These are phyloP conservation scores for Kazachstania sp. DNA, from an alignment of 1,139 yeast genomes.

Conservation along the genomic window DNA sequence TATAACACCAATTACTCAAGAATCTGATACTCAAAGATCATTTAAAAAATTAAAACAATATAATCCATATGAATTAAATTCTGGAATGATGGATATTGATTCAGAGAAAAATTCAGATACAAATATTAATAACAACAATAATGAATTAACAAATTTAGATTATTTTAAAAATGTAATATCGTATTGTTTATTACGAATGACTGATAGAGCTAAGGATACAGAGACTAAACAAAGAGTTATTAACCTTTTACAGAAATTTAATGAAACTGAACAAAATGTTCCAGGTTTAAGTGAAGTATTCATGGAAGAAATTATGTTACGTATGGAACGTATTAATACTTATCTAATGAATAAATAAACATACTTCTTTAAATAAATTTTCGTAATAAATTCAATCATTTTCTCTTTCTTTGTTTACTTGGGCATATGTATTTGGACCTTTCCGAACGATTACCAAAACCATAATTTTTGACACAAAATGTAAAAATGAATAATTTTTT, in stretches of 20 bases:
- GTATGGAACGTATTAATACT: conserved; percentile 26
- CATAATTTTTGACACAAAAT: neutral
- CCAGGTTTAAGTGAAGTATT: conserved; percentile 60
- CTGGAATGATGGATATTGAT: conserved; percentile 21
- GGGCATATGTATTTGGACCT: neutral
- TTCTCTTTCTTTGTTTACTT: neutral
- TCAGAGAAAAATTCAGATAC: conserved; percentile 5
- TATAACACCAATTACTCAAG: conserved; percentile 21
- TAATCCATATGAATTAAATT: conserved; percentile 14
- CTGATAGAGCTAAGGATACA: conserved; percentile 40
- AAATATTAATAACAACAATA: neutral
- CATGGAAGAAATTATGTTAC: conserved; percentile 47
- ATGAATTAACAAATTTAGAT: conserved; percentile 22
- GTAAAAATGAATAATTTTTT: neutral
- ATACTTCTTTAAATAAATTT: neutral
- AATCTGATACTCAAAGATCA: conserved; percentile 14
- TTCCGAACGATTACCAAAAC: neutral
- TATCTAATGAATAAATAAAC: conserved; percentile 10
- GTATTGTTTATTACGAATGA: conserved; percentile 38
- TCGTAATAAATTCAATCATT: too few species aligned
- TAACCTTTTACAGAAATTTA: conserved; percentile 34
- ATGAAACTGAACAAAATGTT: conserved; percentile 41
- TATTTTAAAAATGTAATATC: conserved; percentile 34
- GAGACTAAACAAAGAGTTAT: conserved; percentile 41
- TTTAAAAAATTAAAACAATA: conserved; percentile 11